Evolutionary conservation across 2,329 filamentous ascomycete species (phyloP).

Genomic region (Ceratocystis alfenasii): DNA sequence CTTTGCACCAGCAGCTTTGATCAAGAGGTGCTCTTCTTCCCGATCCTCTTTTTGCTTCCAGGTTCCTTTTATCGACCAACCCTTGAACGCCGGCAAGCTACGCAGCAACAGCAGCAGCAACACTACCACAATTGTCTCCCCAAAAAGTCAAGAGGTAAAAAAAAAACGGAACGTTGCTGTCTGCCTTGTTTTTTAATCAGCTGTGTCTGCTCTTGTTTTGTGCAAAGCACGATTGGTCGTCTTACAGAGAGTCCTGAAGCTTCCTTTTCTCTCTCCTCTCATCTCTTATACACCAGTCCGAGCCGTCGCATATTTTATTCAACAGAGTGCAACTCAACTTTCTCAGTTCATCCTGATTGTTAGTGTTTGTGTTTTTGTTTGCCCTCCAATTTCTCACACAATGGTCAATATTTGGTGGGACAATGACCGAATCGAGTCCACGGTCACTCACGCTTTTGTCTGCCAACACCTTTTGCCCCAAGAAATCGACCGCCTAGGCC

Average conservation of each 20-base stretch:
- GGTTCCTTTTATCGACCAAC: conserved; percentile 4
- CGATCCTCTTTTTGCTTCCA: conserved; percentile 4
- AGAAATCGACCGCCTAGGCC: conserved; percentile 50
- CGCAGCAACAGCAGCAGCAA: neutral
- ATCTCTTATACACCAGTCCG: neutral
- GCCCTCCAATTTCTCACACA: neutral
- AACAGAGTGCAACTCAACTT: neutral
- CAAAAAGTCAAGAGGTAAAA: neutral
- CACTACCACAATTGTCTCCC: neutral
- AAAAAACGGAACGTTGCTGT: neutral
- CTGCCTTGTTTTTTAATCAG: neutral
- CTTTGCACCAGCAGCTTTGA: conserved; percentile 9
- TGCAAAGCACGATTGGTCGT: conserved; percentile 1
- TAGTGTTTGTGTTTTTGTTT: neutral
- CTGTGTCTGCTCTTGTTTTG: neutral
- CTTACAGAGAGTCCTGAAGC: neutral
- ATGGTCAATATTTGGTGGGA: conserved; percentile 53
- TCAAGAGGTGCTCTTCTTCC: conserved; percentile 9
- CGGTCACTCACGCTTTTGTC: conserved; percentile 57
- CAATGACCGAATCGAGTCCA: conserved; percentile 53
- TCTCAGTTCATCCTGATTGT: neutral
- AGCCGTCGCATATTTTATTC: neutral
- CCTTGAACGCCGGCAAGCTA: neutral
- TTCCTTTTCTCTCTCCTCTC: neutral
- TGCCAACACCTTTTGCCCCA: conserved; percentile 50